These are phyloP conservation scores for Phytomonas sp. DNA, from an alignment of 208 protist genomes.

Conservation along the genomic window DNA sequence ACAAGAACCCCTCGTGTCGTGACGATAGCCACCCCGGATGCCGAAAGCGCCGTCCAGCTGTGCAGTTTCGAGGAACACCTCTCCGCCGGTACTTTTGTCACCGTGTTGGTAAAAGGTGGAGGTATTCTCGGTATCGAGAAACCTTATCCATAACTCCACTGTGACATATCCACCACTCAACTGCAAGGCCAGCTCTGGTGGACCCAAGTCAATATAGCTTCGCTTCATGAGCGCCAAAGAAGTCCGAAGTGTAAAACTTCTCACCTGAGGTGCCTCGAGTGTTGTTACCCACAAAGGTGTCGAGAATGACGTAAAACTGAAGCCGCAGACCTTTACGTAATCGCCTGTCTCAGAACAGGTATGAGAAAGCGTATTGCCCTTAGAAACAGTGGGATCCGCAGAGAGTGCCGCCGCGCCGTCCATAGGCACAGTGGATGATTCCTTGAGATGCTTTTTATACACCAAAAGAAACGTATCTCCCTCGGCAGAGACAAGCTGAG, in stretches of 20 bases:
- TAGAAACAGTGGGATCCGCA: not conserved
- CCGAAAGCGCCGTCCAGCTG: constrained; percentile 68
- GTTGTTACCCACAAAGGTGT: constrained; percentile 8
- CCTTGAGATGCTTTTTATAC: constrained; percentile 6
- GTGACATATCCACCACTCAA: constrained; percentile 71
- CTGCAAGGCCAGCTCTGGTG: constrained; percentile 45
- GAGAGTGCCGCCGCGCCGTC: constrained; percentile 15
- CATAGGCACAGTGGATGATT: constrained; percentile 5
- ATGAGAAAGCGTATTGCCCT: not conserved
- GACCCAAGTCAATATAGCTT: constrained; percentile 69
- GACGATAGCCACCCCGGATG: constrained; percentile 80
- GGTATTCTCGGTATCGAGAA: constrained; percentile 68
- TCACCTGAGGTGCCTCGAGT: not conserved
- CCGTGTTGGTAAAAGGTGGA: constrained; percentile 86
- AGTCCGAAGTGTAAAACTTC: not conserved
- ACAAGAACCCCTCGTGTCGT: constrained; percentile 73
- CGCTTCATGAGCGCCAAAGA: constrained; percentile 67
- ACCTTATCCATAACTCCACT: constrained; percentile 80
- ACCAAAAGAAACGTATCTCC: constrained; percentile 46
- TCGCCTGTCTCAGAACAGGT: not conserved
- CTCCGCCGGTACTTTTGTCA: constrained; percentile 75
- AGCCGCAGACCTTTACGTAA: constrained; percentile 24
- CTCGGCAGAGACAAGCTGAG: constrained; percentile 36
- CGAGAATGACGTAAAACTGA: constrained; percentile 23
- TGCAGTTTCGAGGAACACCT: constrained; percentile 84